Evolutionary conservation across 176 grass and related monocot species (phyloP).

Genomic region (Chloris gayana): DNA sequence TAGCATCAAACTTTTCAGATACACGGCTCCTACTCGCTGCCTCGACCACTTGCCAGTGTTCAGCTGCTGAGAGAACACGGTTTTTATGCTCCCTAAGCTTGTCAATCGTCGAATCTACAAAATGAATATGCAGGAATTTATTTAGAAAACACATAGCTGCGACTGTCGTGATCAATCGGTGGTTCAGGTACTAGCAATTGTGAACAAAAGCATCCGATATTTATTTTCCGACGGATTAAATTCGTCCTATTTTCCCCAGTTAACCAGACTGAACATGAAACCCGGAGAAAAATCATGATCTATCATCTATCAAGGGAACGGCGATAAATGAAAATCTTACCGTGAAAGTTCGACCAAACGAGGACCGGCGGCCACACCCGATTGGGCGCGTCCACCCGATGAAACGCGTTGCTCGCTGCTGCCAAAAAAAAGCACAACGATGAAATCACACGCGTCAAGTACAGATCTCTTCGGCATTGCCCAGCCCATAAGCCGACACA

Average conservation of each 20-base stretch:
- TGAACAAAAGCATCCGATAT: not conserved
- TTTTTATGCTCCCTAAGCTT: constrained; percentile 65
- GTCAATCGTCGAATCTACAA: constrained; percentile 52
- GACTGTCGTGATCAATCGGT: not conserved
- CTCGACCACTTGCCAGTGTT: constrained; percentile 55
- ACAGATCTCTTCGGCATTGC: constrained; percentile 45
- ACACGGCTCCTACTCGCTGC: not conserved
- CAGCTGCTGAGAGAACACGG: constrained; percentile 60
- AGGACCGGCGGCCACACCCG: constrained; percentile 41
- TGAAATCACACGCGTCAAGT: not conserved
- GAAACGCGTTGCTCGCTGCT: constrained; percentile 46
- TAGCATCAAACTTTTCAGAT: not conserved
- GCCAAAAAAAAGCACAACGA: not conserved
- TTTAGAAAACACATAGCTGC: not conserved
- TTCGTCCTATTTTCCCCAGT: not conserved
- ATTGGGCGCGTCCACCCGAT: constrained; percentile 27
- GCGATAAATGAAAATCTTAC: not conserved
- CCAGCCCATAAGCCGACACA: no score
- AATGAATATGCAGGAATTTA: constrained; percentile 6
- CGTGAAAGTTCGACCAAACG: not conserved
- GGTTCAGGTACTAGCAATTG: not conserved
- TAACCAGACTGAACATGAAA: not conserved
- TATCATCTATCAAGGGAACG: not conserved
- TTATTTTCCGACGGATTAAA: not conserved
- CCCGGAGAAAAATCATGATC: not conserved